Evolutionary conservation across 306 rosid genomes (phyloP).

Genomic region (Sphenostylis stenocarpa): DNA sequence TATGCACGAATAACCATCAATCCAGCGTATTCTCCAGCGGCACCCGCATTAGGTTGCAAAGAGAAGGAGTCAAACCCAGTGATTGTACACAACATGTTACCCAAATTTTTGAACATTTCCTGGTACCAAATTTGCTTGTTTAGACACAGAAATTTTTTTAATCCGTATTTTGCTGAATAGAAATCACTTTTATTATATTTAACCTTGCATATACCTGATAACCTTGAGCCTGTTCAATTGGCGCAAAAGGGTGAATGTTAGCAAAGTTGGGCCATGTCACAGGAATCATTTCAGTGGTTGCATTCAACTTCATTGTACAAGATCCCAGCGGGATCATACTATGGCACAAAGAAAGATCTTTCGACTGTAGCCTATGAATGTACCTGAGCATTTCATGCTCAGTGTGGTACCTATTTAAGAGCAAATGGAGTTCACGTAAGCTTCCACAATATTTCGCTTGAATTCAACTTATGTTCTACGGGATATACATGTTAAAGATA

Average conservation of each 20-base stretch:
- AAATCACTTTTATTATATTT: neutral
- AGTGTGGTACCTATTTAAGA: conserved; percentile 66
- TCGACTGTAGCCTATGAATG: conserved; percentile 62
- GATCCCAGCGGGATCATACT: conserved; percentile 93
- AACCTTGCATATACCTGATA: conserved; percentile 67
- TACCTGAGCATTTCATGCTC: conserved; percentile 88
- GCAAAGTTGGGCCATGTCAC: conserved; percentile 92
- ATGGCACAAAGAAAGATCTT: conserved; percentile 87
- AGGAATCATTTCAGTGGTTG: conserved; percentile 98
- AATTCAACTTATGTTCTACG: conserved; percentile 19
- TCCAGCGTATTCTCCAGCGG: conserved; percentile 99
- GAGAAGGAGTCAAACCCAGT: conserved; percentile 98
- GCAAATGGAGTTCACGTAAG: conserved; percentile 30
- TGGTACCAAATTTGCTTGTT: conserved; percentile 44
- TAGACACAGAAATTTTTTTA: conserved; percentile 32
- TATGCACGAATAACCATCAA: conserved; percentile 99
- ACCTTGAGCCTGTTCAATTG: conserved; percentile 83
- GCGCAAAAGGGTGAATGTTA: conserved; percentile 94
- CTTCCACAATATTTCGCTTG: conserved; percentile 8
- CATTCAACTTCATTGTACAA: conserved; percentile 84
- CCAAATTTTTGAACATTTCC: conserved; percentile 94
- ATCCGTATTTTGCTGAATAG: conserved; percentile 1
- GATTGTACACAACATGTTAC: conserved; percentile 72
- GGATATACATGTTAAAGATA: conserved; percentile 70
- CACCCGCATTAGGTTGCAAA: conserved; percentile 99